Conservation (phyloP, 2,329 filamentous ascomycete species). For the Cladophialophora yegresii region DNA sequence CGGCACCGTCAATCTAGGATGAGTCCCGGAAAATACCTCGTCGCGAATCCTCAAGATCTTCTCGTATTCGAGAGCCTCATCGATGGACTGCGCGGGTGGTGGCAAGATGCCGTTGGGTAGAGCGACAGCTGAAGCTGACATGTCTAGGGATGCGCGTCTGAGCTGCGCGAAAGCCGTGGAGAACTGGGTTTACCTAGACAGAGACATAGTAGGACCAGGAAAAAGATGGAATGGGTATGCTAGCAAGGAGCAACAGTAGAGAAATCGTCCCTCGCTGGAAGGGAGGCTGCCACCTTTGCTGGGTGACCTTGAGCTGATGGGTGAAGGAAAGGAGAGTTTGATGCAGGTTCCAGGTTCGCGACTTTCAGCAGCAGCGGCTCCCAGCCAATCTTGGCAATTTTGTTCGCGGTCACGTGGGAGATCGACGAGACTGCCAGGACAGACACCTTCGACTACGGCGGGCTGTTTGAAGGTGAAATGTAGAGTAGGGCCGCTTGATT, state of each 20-base stretch:
- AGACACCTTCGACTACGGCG: not conserved
- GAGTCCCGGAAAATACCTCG: conserved; percentile 73
- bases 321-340: conserved; percentile 7
- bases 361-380: not conserved
- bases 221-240: not conserved
- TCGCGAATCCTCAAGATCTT: conserved; percentile 81
- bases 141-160: conserved; percentile 28
- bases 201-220: conserved; percentile 22
- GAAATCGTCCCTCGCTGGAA: not conserved
- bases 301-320: not conserved
- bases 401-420: not conserved
- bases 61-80: conserved; percentile 69
- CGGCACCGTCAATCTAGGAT: conserved; percentile 60
- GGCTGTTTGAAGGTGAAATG: not conserved
- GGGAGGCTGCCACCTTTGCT: conserved; percentile 3
- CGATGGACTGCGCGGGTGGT: conserved; percentile 41
- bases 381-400: not conserved
- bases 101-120: conserved; percentile 38
- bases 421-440: not conserved
- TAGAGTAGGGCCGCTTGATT: not conserved
- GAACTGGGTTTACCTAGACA: conserved; percentile 23
- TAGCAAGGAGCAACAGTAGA: not conserved
- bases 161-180: conserved; percentile 20
- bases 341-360: not conserved
- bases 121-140: conserved; percentile 32